Evolutionary conservation across 2,329 filamentous ascomycete species (phyloP).

Genomic region (Epichloe sibirici): DNA sequence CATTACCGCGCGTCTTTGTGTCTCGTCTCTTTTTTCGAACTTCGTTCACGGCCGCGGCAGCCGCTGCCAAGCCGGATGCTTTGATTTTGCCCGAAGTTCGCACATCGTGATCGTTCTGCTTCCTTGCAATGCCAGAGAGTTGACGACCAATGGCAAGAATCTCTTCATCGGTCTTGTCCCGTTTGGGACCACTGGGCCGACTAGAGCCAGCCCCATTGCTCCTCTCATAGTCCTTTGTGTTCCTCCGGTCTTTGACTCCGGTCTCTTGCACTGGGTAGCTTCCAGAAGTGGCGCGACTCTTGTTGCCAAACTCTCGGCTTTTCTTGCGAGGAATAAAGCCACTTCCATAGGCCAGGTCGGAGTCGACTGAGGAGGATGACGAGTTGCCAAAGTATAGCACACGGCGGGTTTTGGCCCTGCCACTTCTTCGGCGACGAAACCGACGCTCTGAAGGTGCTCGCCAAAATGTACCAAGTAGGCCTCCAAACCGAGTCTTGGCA

Average conservation of each 20-base stretch:
- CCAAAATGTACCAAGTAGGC: constrained; percentile 52
- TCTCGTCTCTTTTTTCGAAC: constrained; percentile 28
- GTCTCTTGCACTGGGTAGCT: not conserved
- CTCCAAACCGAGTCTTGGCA: constrained; percentile 33
- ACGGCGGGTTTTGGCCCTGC: constrained; percentile 35
- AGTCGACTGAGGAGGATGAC: constrained; percentile 55
- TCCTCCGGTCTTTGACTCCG: not conserved
- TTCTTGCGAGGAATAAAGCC: constrained; percentile 38
- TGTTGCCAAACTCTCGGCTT: constrained; percentile 14
- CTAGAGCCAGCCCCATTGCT: not conserved
- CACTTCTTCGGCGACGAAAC: constrained; percentile 24
- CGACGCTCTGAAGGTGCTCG: constrained; percentile 45
- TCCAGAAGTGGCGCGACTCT: constrained; percentile 1
- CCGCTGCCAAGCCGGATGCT: constrained; percentile 19
- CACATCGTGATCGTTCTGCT: constrained; percentile 38
- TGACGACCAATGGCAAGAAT: constrained; percentile 43
- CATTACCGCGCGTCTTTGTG: constrained; percentile 23
- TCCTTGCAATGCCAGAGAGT: constrained; percentile 38
- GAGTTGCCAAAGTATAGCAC: constrained; percentile 49
- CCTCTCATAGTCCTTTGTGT: not conserved
- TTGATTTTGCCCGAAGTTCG: constrained; percentile 24
- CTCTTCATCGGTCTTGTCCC: constrained; percentile 41
- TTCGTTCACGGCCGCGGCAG: constrained; percentile 28
- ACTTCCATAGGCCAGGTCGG: constrained; percentile 55
- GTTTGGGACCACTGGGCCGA: constrained; percentile 7